A percentile compares a stretch with the other conserved stretches of the same genome.
phyloP scores from a whole-genome alignment of 352 stramenopile genomes.

The Globisporangium barbulae region DNA sequence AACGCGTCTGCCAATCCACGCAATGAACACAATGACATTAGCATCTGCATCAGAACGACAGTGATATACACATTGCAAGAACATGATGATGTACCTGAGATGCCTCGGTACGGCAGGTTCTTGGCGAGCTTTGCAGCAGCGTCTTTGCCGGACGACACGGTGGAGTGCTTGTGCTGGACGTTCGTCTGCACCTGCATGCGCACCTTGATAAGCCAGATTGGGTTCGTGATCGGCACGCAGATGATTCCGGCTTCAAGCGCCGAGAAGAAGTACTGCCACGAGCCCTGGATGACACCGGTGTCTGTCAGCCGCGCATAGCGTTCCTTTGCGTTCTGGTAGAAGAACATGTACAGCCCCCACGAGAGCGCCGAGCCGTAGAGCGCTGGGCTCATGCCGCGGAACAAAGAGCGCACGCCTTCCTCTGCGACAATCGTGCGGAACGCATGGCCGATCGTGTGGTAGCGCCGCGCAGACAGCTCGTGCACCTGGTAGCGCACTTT shows the following conservation, averaged over 20 bases:
- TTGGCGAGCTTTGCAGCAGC: slow-evolving; percentile 45
- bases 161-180: slow-evolving; percentile 37
- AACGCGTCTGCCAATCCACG: slow-evolving; percentile 74
- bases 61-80: neutral
- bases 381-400: slow-evolving; percentile 94
- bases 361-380: slow-evolving; percentile 93
- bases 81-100: slow-evolving; percentile 34
- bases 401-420: slow-evolving; percentile 88
- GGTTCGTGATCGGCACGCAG: slow-evolving; percentile 97
- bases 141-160: slow-evolving; percentile 40
- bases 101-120: slow-evolving; percentile 61
- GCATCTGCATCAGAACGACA: slow-evolving; percentile 4
- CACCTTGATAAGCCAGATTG: slow-evolving; percentile 98
- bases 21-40: neutral
- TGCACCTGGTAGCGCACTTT: slow-evolving; percentile 98
- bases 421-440: slow-evolving; percentile 78
- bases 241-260: slow-evolving; percentile 79
- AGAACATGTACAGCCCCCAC: slow-evolving; percentile 98
- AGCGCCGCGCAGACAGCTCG: slow-evolving; percentile 71
- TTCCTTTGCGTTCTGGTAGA: slow-evolving; percentile 96
- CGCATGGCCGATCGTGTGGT: slow-evolving; percentile 65
- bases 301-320: slow-evolving; percentile 71
- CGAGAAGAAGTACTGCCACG: slow-evolving; percentile 82
- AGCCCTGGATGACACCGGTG: slow-evolving; percentile 66
- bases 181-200: slow-evolving; percentile 91